phyloP scores from a whole-genome alignment of 1,139 yeast genomes.

The Candida sp. region DNA sequence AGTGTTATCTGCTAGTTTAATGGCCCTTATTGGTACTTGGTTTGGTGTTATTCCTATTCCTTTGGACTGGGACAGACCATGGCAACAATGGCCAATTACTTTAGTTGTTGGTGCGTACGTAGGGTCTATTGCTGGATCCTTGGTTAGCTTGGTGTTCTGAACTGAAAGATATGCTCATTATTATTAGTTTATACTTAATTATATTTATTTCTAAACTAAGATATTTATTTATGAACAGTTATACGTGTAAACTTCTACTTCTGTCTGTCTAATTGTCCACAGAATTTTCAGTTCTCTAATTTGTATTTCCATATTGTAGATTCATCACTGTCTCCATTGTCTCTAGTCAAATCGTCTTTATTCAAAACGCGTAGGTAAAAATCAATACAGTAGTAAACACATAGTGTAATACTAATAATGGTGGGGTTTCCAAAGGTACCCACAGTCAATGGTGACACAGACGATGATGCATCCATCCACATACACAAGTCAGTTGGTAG shows the following conservation, averaged over 20 bases:
- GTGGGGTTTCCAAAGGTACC: conserved; percentile 37
- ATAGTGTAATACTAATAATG: conserved; percentile 11
- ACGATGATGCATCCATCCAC: conserved; percentile 44
- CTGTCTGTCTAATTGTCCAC: too few relatives aligned
- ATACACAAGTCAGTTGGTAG: conserved; percentile 36
- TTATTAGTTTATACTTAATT: too few relatives aligned
- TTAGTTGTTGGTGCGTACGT: conserved; percentile 74
- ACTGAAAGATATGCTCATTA: too few relatives aligned
- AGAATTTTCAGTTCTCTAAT: too few relatives aligned
- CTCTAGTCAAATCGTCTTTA: too few relatives aligned
- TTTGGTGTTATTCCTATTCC: conserved; percentile 93
- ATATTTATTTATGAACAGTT: too few relatives aligned
- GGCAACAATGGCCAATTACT: conserved; percentile 99
- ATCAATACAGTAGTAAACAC: too few relatives aligned
- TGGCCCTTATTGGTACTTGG: conserved; percentile 79
- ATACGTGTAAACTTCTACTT: too few relatives aligned
- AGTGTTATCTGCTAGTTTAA: conserved; percentile 38
- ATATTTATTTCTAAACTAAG: too few relatives aligned
- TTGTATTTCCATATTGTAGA: too few relatives aligned
- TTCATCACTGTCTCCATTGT: too few relatives aligned
- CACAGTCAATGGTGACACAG: conserved; percentile 36
- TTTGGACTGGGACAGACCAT: conserved; percentile 95
- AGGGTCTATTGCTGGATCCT: conserved; percentile 63
- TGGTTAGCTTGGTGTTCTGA: conserved; percentile 12
- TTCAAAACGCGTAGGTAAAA: too few relatives aligned